phyloP scores from a whole-genome alignment of 805 yeast species.

The Saccharomycopsis capsularis region DNA sequence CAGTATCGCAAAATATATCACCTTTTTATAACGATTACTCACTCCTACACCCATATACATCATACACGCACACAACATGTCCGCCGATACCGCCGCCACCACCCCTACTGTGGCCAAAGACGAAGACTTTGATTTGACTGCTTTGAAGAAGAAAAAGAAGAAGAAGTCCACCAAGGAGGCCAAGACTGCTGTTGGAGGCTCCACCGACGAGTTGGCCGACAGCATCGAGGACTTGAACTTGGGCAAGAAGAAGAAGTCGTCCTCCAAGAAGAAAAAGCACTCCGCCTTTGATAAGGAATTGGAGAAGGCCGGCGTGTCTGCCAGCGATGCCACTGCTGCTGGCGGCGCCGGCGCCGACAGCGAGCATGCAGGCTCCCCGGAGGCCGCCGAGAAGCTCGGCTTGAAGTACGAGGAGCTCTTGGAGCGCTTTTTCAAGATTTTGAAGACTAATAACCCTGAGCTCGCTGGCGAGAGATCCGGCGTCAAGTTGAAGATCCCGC shows the following conservation, averaged over 20 bases:
- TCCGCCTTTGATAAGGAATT: slow-evolving; percentile 84
- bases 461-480: slow-evolving; percentile 95
- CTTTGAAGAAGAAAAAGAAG: slow-evolving; percentile 14
- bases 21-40: no score
- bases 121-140: slow-evolving; percentile 5
- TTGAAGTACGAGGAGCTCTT: slow-evolving; percentile 71
- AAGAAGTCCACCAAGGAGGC: slow-evolving; percentile 46
- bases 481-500: slow-evolving; percentile 91
- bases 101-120: slow-evolving; percentile 3
- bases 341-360: slow-evolving; percentile 26
- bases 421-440: slow-evolving; percentile 75
- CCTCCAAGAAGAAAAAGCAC: slow-evolving; percentile 57
- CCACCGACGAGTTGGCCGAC: slow-evolving; percentile 31
- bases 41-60: no score
- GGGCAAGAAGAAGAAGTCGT: slow-evolving; percentile 39
- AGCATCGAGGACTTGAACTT: slow-evolving; percentile 14
- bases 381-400: slow-evolving; percentile 25
- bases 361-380: slow-evolving; percentile 16
- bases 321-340: slow-evolving; percentile 60
- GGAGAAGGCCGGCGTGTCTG: slow-evolving; percentile 82
- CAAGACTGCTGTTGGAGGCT: slow-evolving; percentile 23
- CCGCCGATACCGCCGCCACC: background rate
- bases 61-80: background rate
- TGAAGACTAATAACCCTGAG: slow-evolving; percentile 94
- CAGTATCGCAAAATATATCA: no score